Evolutionary conservation across 2,329 filamentous ascomycete species (phyloP).

Genomic region (Triangularia setosa): DNA sequence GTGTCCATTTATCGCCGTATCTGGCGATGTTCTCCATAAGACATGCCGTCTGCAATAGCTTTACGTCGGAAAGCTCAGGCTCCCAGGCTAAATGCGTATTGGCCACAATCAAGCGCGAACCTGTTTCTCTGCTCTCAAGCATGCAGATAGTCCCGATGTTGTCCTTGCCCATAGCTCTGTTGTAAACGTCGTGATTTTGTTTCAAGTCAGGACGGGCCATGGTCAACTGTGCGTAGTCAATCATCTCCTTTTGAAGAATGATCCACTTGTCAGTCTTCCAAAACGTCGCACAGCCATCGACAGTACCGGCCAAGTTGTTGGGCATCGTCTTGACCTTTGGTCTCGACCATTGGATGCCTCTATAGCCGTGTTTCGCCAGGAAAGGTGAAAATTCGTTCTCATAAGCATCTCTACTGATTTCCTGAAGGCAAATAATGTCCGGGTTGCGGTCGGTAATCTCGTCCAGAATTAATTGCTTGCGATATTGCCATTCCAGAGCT

Average conservation of each 20-base stretch:
- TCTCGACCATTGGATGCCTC: conserved; percentile 89
- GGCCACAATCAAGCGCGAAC: conserved; percentile 85
- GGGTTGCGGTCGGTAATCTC: conserved; percentile 77
- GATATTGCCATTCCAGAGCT: conserved; percentile 82
- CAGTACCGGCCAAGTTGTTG: conserved; percentile 80
- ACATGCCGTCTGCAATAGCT: conserved; percentile 92
- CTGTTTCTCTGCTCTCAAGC: conserved; percentile 85
- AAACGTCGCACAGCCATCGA: conserved; percentile 95
- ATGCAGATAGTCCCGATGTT: conserved; percentile 92
- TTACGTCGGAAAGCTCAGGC: conserved; percentile 84
- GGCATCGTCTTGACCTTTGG: conserved; percentile 87
- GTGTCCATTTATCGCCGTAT: conserved; percentile 78
- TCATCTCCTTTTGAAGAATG: conserved; percentile 85
- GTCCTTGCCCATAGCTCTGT: conserved; percentile 96
- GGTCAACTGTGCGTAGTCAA: conserved; percentile 87
- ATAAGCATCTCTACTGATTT: conserved; percentile 88
- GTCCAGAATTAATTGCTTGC: conserved; percentile 75
- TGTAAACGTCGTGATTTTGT: conserved; percentile 95
- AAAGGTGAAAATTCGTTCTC: conserved; percentile 87
- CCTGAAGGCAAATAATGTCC: conserved; percentile 89
- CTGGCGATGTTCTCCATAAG: conserved; percentile 89
- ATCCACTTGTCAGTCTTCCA: conserved; percentile 95
- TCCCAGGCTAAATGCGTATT: conserved; percentile 98
- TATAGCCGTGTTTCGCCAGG: conserved; percentile 83
- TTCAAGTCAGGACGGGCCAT: conserved; percentile 97